A percentile compares a stretch with the other conserved stretches of the same genome.
Evolutionary conservation across 2,329 filamentous ascomycete species (phyloP).

Genomic region (Clonostachys chloroleuca): DNA sequence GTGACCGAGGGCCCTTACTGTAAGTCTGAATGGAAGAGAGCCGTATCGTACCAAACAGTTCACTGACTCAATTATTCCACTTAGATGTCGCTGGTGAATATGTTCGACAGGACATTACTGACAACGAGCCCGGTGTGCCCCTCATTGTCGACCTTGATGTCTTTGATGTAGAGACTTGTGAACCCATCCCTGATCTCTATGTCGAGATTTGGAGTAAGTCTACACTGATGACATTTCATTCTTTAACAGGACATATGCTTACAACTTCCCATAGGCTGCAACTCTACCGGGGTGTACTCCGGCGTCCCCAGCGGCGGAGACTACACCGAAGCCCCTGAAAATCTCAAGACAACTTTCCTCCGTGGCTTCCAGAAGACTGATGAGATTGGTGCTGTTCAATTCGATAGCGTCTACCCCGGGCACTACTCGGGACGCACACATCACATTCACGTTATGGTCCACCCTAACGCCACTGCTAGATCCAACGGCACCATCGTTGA

Average conservation of each 20-base stretch:
- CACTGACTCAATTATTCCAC: not conserved
- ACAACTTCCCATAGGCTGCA: constrained; percentile 18
- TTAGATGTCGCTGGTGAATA: constrained; percentile 20
- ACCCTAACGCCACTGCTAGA: constrained; percentile 22
- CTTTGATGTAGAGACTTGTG: constrained; percentile 33
- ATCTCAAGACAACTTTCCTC: constrained; percentile 23
- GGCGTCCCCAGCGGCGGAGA: constrained; percentile 26
- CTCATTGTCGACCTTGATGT: constrained; percentile 35
- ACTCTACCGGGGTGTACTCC: constrained; percentile 37
- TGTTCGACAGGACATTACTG: constrained; percentile 27
- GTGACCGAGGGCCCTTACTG: constrained; percentile 43
- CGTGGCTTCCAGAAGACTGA: constrained; percentile 33
- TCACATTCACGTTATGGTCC: constrained; percentile 40
- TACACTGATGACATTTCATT: no score
- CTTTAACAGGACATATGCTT: no score
- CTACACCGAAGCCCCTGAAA: constrained; percentile 3
- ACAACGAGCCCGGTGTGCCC: constrained; percentile 31
- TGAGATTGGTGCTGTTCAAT: constrained; percentile 33
- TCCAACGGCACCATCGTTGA: constrained; percentile 25
- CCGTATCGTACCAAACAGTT: not conserved
- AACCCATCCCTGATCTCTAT: constrained; percentile 26
- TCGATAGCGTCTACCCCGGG: constrained; percentile 36
- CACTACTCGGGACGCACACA: constrained; percentile 38
- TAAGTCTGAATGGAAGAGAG: constrained; percentile 7
- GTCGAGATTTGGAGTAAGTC: constrained; percentile 30